These are phyloP conservation scores for Monilinia fructigena DNA, from an alignment of 2,329 filamentous ascomycete species.

Conservation along the genomic window DNA sequence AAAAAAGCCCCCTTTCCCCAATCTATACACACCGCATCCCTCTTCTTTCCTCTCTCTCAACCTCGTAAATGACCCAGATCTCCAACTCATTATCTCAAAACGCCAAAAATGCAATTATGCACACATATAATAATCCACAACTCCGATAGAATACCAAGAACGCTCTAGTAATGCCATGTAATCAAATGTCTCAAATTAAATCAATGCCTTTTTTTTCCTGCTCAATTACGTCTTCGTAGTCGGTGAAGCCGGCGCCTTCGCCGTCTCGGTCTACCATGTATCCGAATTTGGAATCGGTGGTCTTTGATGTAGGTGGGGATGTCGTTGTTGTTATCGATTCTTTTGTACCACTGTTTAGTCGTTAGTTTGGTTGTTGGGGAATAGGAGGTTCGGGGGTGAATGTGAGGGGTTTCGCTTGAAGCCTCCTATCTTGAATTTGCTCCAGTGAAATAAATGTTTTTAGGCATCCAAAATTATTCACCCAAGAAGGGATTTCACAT, in stretches of 20 bases:
- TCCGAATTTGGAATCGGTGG: conserved; percentile 26
- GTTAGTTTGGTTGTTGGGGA: background rate
- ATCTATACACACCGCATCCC: background rate
- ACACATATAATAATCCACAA: background rate
- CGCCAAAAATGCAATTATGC: background rate
- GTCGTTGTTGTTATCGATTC: conserved; percentile 44
- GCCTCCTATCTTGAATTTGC: background rate
- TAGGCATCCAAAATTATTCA: background rate
- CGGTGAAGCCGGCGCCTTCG: conserved; percentile 30
- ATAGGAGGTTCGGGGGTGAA: background rate
- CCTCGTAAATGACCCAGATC: background rate
- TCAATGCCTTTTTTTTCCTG: background rate
- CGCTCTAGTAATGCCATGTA: background rate
- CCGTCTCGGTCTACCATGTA: conserved; percentile 34
- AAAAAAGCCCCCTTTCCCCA: no score
- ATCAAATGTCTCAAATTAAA: background rate
- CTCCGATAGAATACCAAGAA: background rate
- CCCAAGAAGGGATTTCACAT: background rate
- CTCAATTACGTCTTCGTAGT: conserved; percentile 23
- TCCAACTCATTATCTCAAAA: background rate
- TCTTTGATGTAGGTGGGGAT: conserved; percentile 44
- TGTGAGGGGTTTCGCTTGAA: background rate
- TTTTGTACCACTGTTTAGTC: conserved; percentile 35
- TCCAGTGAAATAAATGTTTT: background rate
- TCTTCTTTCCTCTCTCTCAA: background rate